Evolutionary conservation across 495 filamentous ascomycete genomes (phyloP).

Genomic region (Penicillium angulare): DNA sequence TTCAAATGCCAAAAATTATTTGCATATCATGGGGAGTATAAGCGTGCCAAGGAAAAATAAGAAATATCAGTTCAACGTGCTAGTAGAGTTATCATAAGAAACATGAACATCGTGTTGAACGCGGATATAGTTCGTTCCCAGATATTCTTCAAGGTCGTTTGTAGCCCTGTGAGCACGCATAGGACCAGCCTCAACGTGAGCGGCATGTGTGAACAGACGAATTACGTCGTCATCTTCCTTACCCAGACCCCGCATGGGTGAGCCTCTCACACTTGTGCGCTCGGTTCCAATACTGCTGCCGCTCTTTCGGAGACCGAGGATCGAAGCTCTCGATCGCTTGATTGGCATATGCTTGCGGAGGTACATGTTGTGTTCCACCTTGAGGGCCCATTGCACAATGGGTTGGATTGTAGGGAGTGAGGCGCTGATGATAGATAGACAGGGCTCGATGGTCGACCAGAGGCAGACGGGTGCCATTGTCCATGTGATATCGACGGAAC

Average conservation of each 20-base stretch:
- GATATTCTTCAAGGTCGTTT: conserved; percentile 6
- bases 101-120: conserved; percentile 18
- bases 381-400: conserved; percentile 15
- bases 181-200: not conserved
- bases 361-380: conserved; percentile 3
- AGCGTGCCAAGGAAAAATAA: no score
- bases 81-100: not conserved
- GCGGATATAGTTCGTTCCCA: conserved; percentile 16
- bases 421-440: conserved; percentile 41
- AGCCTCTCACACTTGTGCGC: not conserved
- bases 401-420: conserved; percentile 29
- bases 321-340: not conserved
- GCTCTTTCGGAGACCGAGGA: not conserved
- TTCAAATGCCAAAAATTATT: no score
- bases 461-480: conserved; percentile 39
- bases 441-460: conserved; percentile 47
- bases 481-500: conserved; percentile 30
- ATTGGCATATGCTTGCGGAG: not conserved
- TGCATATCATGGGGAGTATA: no score
- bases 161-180: not conserved
- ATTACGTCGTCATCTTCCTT: conserved; percentile 9
- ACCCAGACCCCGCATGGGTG: not conserved
- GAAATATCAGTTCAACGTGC: no score
- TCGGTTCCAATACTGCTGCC: not conserved
- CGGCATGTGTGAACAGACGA: not conserved